Evolutionary conservation across 2,329 filamentous ascomycete species (phyloP).

Genomic region (Trichophyton equinum): DNA sequence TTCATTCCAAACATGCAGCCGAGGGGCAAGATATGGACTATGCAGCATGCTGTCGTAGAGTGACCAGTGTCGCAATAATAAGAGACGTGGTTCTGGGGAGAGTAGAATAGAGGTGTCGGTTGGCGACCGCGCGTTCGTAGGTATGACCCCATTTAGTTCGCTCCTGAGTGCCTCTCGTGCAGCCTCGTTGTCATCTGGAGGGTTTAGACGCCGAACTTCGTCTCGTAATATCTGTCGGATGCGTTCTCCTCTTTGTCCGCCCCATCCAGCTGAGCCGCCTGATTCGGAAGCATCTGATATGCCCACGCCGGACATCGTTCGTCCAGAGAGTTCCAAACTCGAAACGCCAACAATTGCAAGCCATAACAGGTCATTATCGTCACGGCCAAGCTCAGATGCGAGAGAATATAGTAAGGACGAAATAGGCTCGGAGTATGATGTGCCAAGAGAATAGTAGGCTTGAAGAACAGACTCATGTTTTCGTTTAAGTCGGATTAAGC

Average conservation of each 20-base stretch:
- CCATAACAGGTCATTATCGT: slow-evolving; percentile 95
- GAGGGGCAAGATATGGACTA: slow-evolving; percentile 83
- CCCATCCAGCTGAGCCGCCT: slow-evolving; percentile 56
- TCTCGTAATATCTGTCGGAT: slow-evolving; percentile 79
- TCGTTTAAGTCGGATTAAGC: slow-evolving; percentile 59
- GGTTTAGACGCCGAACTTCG: slow-evolving; percentile 87
- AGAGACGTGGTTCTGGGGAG: slow-evolving; percentile 84
- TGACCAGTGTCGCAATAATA: slow-evolving; percentile 91
- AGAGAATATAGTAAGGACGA: slow-evolving; percentile 90
- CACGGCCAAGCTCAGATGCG: slow-evolving; percentile 84
- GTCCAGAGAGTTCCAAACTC: slow-evolving; percentile 84
- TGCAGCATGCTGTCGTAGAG: slow-evolving; percentile 98
- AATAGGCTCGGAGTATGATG: slow-evolving; percentile 88
- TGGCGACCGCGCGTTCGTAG: slow-evolving; percentile 73
- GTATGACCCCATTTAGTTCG: slow-evolving; percentile 69
- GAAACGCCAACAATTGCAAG: slow-evolving; percentile 86
- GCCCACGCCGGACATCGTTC: slow-evolving; percentile 67
- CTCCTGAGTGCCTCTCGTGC: slow-evolving; percentile 49
- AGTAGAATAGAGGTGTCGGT: slow-evolving; percentile 86
- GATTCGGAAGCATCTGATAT: slow-evolving; percentile 43
- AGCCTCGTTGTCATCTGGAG: slow-evolving; percentile 49
- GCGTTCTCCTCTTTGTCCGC: slow-evolving; percentile 66
- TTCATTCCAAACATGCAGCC: slow-evolving; percentile 90
- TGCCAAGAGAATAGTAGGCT: slow-evolving; percentile 73
- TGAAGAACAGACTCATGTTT: slow-evolving; percentile 66